Conservation (phyloP, 306 rosid genomes). For the Glycine tomentella region DNA sequence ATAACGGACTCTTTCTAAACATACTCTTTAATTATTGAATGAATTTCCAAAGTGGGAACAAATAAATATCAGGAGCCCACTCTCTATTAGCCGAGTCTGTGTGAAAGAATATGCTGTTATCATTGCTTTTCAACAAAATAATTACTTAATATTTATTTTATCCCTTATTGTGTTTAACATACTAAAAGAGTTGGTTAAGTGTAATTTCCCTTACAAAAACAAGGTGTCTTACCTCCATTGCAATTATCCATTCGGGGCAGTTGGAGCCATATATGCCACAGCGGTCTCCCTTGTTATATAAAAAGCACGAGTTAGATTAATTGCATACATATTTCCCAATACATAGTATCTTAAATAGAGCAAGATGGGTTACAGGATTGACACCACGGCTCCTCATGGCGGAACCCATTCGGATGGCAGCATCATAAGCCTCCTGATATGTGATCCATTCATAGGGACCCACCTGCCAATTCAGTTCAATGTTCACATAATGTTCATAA, state of each 20-base stretch:
- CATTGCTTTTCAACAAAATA: neutral
- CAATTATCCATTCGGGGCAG: conserved; percentile 81
- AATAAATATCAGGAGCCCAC: neutral
- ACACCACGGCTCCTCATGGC: conserved; percentile 78
- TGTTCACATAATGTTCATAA: neutral
- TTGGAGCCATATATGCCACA: conserved; percentile 92
- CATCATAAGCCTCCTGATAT: conserved; percentile 73
- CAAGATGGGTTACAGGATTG: conserved; percentile 63
- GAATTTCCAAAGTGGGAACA: neutral
- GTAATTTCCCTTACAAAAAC: neutral
- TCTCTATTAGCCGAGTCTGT: neutral
- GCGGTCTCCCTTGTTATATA: conserved; percentile 69
- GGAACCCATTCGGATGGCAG: conserved; percentile 71
- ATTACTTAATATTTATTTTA: conserved; percentile 11
- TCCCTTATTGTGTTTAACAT: conserved; percentile 9
- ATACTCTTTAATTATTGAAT: neutral
- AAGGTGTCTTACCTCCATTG: conserved; percentile 77
- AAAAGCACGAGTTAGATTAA: conserved; percentile 28
- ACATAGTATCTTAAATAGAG: conserved; percentile 26
- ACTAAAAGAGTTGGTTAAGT: neutral
- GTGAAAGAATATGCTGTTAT: neutral
- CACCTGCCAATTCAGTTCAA: conserved; percentile 51
- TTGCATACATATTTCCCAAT: neutral
- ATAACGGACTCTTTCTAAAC: neutral
- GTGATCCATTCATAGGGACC: conserved; percentile 59